Evolutionary conservation across 2,329 filamentous ascomycete genomes (phyloP).

Genomic region (Trichoderma breve): DNA sequence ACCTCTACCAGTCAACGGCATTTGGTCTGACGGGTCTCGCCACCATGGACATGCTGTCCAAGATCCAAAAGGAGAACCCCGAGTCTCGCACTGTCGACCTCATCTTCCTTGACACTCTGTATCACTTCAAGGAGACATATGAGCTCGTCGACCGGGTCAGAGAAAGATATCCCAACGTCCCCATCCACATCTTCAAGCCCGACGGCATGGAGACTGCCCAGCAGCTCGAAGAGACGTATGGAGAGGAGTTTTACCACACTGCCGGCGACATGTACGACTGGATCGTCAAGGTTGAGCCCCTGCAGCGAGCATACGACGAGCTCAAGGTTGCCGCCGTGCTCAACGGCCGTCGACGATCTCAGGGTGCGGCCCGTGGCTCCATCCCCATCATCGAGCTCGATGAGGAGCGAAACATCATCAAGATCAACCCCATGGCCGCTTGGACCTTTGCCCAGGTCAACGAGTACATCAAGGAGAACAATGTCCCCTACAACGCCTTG

Average conservation of each 20-base stretch:
- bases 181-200: conserved; percentile 87
- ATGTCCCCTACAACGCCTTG: conserved; percentile 90
- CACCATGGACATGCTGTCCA: conserved; percentile 81
- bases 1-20: conserved; percentile 82
- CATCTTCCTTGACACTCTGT: conserved; percentile 81
- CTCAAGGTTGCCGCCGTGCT: conserved; percentile 86
- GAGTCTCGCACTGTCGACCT: conserved; percentile 60
- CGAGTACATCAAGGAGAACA: conserved; percentile 78
- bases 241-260: conserved; percentile 77
- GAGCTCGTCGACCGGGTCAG: conserved; percentile 71
- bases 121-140: conserved; percentile 78
- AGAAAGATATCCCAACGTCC: conserved; percentile 72
- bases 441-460: conserved; percentile 92
- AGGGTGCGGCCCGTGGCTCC: conserved; percentile 87
- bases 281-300: conserved; percentile 95
- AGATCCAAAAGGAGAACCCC: conserved; percentile 63
- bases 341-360: conserved; percentile 85
- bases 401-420: conserved; percentile 82
- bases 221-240: conserved; percentile 81
- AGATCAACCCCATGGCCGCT: conserved; percentile 95
- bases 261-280: conserved; percentile 93
- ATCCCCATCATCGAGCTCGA: conserved; percentile 92
- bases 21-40: conserved; percentile 79
- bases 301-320: conserved; percentile 84
- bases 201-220: conserved; percentile 67